phyloP scores from a whole-genome alignment of 768 basidiomycete genomes.

The Holtermanniella nyarrowii region DNA sequence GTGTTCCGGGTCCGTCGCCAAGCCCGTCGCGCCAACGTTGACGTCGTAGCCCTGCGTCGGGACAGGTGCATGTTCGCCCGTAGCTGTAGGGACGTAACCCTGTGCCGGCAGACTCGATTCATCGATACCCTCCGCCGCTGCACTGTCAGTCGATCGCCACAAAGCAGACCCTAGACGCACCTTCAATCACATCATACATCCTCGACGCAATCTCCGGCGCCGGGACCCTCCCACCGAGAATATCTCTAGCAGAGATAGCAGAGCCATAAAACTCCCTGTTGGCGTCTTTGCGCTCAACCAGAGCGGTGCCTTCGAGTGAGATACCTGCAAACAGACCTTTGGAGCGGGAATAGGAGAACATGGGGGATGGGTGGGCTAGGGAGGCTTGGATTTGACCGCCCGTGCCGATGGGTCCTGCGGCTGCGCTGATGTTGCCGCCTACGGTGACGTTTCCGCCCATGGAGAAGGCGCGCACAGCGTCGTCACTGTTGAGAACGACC shows the following conservation, averaged over 20 bases:
- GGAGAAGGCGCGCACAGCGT: slow-evolving; percentile 89
- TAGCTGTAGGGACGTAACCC: slow-evolving; percentile 59
- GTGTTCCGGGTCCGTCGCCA: slow-evolving; percentile 9
- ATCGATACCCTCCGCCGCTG: slow-evolving; percentile 75
- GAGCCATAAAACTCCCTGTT: slow-evolving; percentile 96
- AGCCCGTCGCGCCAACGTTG: neutral
- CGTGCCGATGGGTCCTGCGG: slow-evolving; percentile 89
- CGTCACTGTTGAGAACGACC: slow-evolving; percentile 90
- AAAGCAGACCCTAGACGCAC: slow-evolving; percentile 15
- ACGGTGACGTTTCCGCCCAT: slow-evolving; percentile 93
- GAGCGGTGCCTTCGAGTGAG: slow-evolving; percentile 83
- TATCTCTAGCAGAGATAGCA: slow-evolving; percentile 73
- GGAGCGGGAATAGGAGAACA: slow-evolving; percentile 95
- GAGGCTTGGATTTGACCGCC: slow-evolving; percentile 80
- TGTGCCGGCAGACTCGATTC: slow-evolving; percentile 67
- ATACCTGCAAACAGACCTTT: slow-evolving; percentile 93
- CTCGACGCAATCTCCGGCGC: slow-evolving; percentile 91
- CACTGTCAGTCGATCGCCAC: neutral
- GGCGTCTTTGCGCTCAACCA: slow-evolving; percentile 92
- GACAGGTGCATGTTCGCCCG: slow-evolving; percentile 20
- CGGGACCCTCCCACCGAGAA: slow-evolving; percentile 85
- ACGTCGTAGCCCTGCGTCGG: slow-evolving; percentile 7
- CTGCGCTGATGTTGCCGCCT: slow-evolving; percentile 54
- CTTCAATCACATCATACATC: slow-evolving; percentile 90
- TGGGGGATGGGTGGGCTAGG: slow-evolving; percentile 70